Conservation (phyloP, 768 basidiomycete species). For the Trametes meyenii region DNA sequence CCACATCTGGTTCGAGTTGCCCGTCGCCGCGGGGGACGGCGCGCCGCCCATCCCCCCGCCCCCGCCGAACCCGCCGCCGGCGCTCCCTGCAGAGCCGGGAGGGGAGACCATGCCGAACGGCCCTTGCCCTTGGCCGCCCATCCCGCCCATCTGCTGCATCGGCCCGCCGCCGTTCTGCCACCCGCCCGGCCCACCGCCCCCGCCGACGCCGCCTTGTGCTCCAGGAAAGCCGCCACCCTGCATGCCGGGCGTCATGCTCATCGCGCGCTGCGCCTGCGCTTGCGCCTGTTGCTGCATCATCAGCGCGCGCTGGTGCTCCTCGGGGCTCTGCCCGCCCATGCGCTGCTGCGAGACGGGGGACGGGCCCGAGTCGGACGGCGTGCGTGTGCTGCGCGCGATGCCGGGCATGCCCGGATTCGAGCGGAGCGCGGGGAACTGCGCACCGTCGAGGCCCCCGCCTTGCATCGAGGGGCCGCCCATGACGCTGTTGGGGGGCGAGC, state of each 20-base stretch:
- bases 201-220: conserved; percentile 33
- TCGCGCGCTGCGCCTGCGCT: conserved; percentile 29
- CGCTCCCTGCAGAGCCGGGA: conserved; percentile 13
- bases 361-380: conserved; percentile 66
- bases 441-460: conserved; percentile 34
- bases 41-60: conserved; percentile 3
- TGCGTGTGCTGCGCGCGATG: conserved; percentile 73
- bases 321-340: conserved; percentile 47
- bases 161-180: conserved; percentile 33
- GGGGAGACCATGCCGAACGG: conserved; percentile 21
- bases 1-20: conserved; percentile 23
- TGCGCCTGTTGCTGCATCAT: conserved; percentile 38
- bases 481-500: conserved; percentile 13
- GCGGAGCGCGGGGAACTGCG: conserved; percentile 50
- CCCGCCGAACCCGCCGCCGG: not conserved
- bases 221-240: conserved; percentile 22
- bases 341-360: conserved; percentile 44
- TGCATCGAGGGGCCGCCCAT: not conserved
- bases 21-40: conserved; percentile 22
- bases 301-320: conserved; percentile 41
- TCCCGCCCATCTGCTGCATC: conserved; percentile 25
- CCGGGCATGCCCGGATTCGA: conserved; percentile 69
- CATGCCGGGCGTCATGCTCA: conserved; percentile 41
- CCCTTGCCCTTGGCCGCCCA: not conserved
- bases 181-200: conserved; percentile 39